Base-by-base conservation (phyloP, 805 yeast genomes). In the Grigorovia humatica region DNA sequence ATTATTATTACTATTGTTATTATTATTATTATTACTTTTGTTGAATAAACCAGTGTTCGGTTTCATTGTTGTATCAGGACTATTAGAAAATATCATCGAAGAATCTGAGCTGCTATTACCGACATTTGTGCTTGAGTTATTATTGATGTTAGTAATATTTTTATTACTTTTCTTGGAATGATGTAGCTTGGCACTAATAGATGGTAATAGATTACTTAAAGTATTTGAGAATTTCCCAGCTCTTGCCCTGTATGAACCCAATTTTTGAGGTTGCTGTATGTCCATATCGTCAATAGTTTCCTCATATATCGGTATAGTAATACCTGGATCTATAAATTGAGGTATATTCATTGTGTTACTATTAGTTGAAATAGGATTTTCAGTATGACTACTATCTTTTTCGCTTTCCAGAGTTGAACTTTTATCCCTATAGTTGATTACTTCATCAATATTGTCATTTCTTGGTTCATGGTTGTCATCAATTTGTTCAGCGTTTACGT, bases 161-260 rank as follows among this genome's bases (percentile, higher is more conserved):
- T 61, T 63, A 60, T 47, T 53, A 44, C 27, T 46, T 29, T 56
- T 56, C 44, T 56, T 56, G 1, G 57, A 54, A 42, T 55, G 59
- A 47, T 68, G 71, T 29, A 68, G 50, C 52, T 65, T 68, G 6
- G 71, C 71, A 57, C 71, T 68, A 30, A 68, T 66, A 7, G 66
- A 64, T 20, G 71, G 71, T 17, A 68, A 52, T 41, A 68, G 52
- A 53, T 65, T 68, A 51, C 70, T 66, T 51, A 68, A 53, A 12
- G 71, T 68, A 50, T 66, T 68, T 15, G 71, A 68, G 46, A 68
- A 63, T 48, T 67, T 67, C 9, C 70, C 71, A 3, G 71, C 69
- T 46, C 67, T 60, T 11, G 67, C 59, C 49, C 70, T 59, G 48
- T 67, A 67, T 1, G 69, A 65, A 3, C 70, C 70, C 17, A 67